Evolutionary conservation across 1,139 yeast genomes (phyloP).

Genomic region (Geotrichum aggregatum): DNA sequence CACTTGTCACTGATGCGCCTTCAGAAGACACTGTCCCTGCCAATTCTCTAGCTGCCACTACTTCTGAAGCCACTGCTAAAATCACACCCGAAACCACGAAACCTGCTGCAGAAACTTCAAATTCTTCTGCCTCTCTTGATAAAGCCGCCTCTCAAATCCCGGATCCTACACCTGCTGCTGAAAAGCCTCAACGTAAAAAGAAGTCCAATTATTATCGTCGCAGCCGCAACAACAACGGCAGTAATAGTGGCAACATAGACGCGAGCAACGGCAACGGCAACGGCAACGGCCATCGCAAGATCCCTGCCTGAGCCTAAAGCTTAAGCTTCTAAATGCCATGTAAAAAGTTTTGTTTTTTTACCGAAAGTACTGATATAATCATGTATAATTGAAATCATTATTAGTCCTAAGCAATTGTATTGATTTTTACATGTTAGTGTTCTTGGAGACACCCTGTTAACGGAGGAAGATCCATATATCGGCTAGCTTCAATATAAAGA

Average conservation of each 20-base stretch:
- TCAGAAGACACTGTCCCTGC: neutral
- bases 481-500: neutral
- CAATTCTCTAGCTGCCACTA: neutral
- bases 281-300: neutral
- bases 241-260: neutral
- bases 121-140: neutral
- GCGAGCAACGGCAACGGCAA: neutral
- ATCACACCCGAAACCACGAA: too few species aligned
- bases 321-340: neutral
- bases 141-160: neutral
- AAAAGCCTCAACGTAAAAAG: constrained; percentile 4
- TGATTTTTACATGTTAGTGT: constrained; percentile 27
- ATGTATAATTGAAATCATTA: too few species aligned
- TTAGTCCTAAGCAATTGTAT: neutral
- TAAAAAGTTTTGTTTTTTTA: constrained; percentile 2
- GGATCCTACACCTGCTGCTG: constrained; percentile 4
- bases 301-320: constrained; percentile 6
- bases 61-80: neutral
- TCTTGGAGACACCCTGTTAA: constrained; percentile 34
- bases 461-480: constrained; percentile 15
- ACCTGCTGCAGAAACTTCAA: too few species aligned
- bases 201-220: constrained; percentile 5
- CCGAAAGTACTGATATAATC: too few species aligned
- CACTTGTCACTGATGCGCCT: constrained; percentile 1
- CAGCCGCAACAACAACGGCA: neutral